Percentiles rank a stretch among this genome's conserved stretches.
Conservation (phyloP, 164 flowering plant genomes). For the Taxillus chinensis region DNA sequence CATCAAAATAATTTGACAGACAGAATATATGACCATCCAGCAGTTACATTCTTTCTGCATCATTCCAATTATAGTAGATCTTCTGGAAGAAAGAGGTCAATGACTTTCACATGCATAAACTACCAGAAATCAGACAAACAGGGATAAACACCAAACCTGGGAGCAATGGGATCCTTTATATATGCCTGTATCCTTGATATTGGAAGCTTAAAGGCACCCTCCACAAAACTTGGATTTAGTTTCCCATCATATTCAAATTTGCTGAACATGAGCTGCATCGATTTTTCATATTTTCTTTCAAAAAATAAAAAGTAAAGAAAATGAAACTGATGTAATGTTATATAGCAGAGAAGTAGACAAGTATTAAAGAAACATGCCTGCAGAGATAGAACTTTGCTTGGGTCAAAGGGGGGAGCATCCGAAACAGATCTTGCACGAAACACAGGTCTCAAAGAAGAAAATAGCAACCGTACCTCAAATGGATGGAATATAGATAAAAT, state of each 20-base stretch:
- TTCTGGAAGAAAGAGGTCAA: too few relatives aligned
- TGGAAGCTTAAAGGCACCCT: constrained; percentile 91
- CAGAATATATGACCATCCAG: too few relatives aligned
- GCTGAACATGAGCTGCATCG: constrained; percentile 94
- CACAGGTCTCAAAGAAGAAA: constrained; percentile 78
- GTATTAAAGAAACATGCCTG: constrained; percentile 39
- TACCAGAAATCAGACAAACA: background rate
- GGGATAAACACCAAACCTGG: constrained; percentile 39
- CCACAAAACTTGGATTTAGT: constrained; percentile 79
- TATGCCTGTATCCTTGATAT: constrained; percentile 64
- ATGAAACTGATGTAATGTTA: background rate
- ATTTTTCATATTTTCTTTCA: constrained; percentile 1
- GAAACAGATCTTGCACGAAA: constrained; percentile 80
- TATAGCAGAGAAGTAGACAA: background rate
- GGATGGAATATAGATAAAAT: too few relatives aligned
- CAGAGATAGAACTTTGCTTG: constrained; percentile 57
- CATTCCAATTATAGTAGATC: too few relatives aligned
- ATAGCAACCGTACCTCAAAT: constrained; percentile 57
- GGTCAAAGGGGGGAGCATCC: constrained; percentile 79
- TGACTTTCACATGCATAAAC: background rate
- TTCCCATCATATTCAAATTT: constrained; percentile 96
- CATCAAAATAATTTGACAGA: background rate
- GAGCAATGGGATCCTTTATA: constrained; percentile 67
- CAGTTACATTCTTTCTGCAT: too few relatives aligned
- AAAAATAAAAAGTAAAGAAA: background rate